A percentile compares a stretch with the other conserved stretches of the same genome.
These are phyloP conservation scores for Trichophyton equinum DNA, from an alignment of 2,329 filamentous ascomycete species.

Conservation along the genomic window DNA sequence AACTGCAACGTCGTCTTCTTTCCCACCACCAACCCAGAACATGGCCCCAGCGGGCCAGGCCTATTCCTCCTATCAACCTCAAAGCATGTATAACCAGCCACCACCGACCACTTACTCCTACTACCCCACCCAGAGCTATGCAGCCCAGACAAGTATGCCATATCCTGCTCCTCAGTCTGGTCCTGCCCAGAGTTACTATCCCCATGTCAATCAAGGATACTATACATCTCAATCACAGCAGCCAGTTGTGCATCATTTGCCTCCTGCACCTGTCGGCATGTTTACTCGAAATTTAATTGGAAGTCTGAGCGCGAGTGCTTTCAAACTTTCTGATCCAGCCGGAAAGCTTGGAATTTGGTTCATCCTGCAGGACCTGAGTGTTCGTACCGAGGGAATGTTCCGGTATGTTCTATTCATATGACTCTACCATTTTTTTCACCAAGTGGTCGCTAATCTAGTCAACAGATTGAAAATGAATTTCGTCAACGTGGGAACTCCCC, in stretches of 20 bases:
- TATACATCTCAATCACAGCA: slow-evolving; percentile 6
- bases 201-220: slow-evolving; percentile 6
- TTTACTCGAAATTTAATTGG: slow-evolving; percentile 93
- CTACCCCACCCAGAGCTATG: slow-evolving; percentile 17
- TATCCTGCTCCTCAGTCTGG: slow-evolving; percentile 21
- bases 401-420: slow-evolving; percentile 43
- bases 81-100: slow-evolving; percentile 27
- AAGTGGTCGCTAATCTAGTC: background rate
- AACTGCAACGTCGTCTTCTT: slow-evolving; percentile 66
- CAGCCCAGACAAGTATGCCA: slow-evolving; percentile 17
- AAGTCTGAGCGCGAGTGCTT: slow-evolving; percentile 77
- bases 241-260: slow-evolving; percentile 18
- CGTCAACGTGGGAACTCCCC: slow-evolving; percentile 60
- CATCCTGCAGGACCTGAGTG: slow-evolving; percentile 85
- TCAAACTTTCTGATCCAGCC: slow-evolving; percentile 63
- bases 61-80: slow-evolving; percentile 22
- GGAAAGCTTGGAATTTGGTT: slow-evolving; percentile 91
- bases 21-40: slow-evolving; percentile 39
- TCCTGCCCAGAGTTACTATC: slow-evolving; percentile 6
- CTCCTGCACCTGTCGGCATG: slow-evolving; percentile 56
- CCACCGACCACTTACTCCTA: slow-evolving; percentile 15
- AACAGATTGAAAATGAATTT: slow-evolving; percentile 58
- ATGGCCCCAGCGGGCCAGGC: slow-evolving; percentile 22
- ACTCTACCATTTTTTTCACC: background rate
- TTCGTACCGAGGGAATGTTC: slow-evolving; percentile 83